Evolutionary conservation across 2,329 filamentous ascomycete species (phyloP).

Genomic region (Botrytis fabae): DNA sequence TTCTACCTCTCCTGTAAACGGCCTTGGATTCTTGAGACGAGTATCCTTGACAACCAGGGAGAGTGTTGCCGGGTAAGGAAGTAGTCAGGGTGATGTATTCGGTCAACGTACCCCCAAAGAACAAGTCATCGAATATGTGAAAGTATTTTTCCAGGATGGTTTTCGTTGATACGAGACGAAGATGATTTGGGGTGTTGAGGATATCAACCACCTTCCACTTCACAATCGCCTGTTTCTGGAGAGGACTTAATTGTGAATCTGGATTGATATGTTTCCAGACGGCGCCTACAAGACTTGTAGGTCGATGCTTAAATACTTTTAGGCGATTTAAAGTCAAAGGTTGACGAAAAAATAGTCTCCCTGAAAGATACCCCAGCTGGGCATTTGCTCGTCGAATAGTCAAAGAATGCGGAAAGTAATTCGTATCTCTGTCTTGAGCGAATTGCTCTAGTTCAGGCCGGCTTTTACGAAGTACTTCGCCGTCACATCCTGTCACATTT

Average conservation of each 20-base stretch:
- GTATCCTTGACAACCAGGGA: neutral
- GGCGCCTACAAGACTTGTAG: neutral
- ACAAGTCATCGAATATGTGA: conserved; percentile 8
- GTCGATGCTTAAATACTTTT: neutral
- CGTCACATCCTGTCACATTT: neutral
- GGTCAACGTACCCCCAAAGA: neutral
- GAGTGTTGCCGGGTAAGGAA: neutral
- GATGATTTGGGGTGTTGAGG: neutral
- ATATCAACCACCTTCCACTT: conserved; percentile 7
- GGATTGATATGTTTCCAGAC: neutral
- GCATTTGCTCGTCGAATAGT: neutral
- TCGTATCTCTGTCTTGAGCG: neutral
- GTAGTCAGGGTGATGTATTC: neutral
- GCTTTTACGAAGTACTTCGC: neutral
- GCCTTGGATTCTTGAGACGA: neutral
- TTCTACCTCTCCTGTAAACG: neutral
- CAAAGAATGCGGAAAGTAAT: neutral
- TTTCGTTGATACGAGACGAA: neutral
- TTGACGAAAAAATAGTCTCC: neutral
- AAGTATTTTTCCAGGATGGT: neutral
- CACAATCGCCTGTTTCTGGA: neutral
- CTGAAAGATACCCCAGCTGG: neutral
- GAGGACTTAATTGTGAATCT: neutral
- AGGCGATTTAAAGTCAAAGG: neutral
- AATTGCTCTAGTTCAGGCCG: neutral